phyloP scores from a whole-genome alignment of 352 stramenopile species.

The Phytophthora citrophthora region DNA sequence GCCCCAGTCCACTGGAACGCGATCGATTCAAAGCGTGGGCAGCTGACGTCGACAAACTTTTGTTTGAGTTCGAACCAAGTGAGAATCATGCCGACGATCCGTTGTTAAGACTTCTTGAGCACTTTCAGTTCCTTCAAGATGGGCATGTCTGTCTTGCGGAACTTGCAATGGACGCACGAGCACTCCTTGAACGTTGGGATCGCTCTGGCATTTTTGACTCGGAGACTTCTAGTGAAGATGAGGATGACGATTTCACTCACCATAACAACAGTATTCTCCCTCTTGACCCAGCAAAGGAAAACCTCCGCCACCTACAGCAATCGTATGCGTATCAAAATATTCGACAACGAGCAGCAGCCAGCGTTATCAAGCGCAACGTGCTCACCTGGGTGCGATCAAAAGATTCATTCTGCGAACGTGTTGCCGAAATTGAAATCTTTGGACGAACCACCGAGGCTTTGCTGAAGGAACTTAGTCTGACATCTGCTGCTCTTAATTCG shows the following conservation, averaged over 20 bases:
- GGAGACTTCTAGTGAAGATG: constrained; percentile 43
- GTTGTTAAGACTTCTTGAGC: constrained; percentile 51
- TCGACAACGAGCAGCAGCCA: constrained; percentile 59
- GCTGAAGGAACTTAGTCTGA: constrained; percentile 50
- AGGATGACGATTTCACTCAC: constrained; percentile 28
- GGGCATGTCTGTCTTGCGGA: constrained; percentile 63
- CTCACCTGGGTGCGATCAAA: constrained; percentile 58
- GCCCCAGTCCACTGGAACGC: constrained; percentile 61
- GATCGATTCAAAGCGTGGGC: constrained; percentile 53
- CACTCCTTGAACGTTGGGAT: constrained; percentile 63
- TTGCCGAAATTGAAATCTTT: constrained; percentile 69
- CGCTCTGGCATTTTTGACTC: constrained; percentile 59
- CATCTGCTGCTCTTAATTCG: constrained; percentile 11
- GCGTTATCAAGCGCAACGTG: constrained; percentile 69
- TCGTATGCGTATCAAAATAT: constrained; percentile 69
- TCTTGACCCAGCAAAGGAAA: constrained; percentile 15
- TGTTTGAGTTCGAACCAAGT: constrained; percentile 56
- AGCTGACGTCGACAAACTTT: constrained; percentile 39
- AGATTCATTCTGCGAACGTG: constrained; percentile 57
- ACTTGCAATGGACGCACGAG: constrained; percentile 50
- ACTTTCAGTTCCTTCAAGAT: constrained; percentile 65
- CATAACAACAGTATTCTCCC: background rate
- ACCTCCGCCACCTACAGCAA: constrained; percentile 13
- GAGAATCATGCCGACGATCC: constrained; percentile 54
- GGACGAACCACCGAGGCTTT: constrained; percentile 61